These are phyloP conservation scores for Linnemannia zychae DNA, from an alignment of 192 early-diverging fungal genomes.

Conservation along the genomic window DNA sequence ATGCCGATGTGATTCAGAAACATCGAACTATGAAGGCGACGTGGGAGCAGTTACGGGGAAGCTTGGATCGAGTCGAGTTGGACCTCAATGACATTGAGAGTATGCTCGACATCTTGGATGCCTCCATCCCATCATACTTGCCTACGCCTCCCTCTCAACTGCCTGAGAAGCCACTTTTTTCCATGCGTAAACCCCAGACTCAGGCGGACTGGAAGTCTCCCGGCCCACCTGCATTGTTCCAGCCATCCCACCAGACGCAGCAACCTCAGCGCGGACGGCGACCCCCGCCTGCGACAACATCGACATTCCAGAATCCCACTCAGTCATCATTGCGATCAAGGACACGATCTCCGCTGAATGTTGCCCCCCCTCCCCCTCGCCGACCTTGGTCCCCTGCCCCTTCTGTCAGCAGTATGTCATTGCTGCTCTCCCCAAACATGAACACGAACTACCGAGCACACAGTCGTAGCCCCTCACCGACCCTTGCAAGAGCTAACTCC, in stretches of 20 bases:
- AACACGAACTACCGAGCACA: slow-evolving; percentile 20
- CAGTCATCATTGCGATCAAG: background rate
- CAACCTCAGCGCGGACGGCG: slow-evolving; percentile 45
- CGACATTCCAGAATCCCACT: slow-evolving; percentile 1
- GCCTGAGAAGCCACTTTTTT: slow-evolving; percentile 47
- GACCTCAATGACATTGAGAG: slow-evolving; percentile 50
- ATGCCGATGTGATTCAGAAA: slow-evolving; percentile 55
- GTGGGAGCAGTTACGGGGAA: slow-evolving; percentile 59
- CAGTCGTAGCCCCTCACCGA: slow-evolving; percentile 33
- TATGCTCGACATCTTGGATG: slow-evolving; percentile 48
- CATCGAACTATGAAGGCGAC: slow-evolving; percentile 57
- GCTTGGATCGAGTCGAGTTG: slow-evolving; percentile 48
- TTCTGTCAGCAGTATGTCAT: slow-evolving; percentile 27
- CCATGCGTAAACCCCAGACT: slow-evolving; percentile 37
- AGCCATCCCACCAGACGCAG: slow-evolving; percentile 20
- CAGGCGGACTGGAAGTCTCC: slow-evolving; percentile 33
- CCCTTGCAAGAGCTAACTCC: slow-evolving; percentile 30
- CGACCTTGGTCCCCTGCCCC: slow-evolving; percentile 46
- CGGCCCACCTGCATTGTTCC: slow-evolving; percentile 15
- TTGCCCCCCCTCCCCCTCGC: background rate
- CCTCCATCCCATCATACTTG: slow-evolving; percentile 39
- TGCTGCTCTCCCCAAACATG: slow-evolving; percentile 37
- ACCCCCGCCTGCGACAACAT: slow-evolving; percentile 9
- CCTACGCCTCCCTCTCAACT: slow-evolving; percentile 42
- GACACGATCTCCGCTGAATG: slow-evolving; percentile 25